Percentiles rank a stretch among this genome's conserved stretches.
Conservation (phyloP, 2,329 filamentous ascomycete species). For the Apiospora arundinis region DNA sequence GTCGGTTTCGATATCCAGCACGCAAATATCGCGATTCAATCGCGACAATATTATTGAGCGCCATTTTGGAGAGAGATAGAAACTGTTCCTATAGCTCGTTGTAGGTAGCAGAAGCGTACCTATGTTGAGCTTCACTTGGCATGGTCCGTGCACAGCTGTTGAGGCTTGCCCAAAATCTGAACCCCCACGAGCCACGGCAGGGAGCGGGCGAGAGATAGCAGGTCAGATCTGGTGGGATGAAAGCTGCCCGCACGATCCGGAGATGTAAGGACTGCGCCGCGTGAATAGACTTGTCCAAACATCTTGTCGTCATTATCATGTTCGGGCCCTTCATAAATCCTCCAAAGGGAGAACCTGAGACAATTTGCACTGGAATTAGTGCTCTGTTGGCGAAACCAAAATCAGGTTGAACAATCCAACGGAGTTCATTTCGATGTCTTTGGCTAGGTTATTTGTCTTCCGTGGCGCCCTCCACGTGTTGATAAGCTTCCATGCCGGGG, state of each 20-base stretch:
- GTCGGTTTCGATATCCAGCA: neutral
- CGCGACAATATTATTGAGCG: neutral
- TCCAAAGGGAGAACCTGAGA: neutral
- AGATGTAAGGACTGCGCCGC: neutral
- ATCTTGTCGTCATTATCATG: neutral
- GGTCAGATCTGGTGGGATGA: conserved; percentile 7
- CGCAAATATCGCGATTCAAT: neutral
- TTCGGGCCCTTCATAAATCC: neutral
- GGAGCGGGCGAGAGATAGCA: conserved; percentile 5
- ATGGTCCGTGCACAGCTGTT: neutral
- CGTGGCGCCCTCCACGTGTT: conserved; percentile 18
- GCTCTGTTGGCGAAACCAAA: neutral
- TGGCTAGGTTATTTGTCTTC: neutral
- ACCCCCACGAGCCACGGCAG: conserved; percentile 7
- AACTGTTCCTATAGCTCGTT: neutral
- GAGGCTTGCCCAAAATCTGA: neutral
- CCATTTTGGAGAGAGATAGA: neutral
- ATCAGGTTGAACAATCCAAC: neutral
- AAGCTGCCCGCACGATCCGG: neutral
- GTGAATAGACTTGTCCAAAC: neutral
- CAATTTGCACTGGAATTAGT: neutral
- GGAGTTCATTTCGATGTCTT: neutral
- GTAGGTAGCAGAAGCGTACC: neutral
- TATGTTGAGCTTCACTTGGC: neutral
- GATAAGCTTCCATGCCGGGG: conserved; percentile 16